Evolutionary conservation across 768 basidiomycete species (phyloP).

Genomic region (Mrakia gelida): DNA sequence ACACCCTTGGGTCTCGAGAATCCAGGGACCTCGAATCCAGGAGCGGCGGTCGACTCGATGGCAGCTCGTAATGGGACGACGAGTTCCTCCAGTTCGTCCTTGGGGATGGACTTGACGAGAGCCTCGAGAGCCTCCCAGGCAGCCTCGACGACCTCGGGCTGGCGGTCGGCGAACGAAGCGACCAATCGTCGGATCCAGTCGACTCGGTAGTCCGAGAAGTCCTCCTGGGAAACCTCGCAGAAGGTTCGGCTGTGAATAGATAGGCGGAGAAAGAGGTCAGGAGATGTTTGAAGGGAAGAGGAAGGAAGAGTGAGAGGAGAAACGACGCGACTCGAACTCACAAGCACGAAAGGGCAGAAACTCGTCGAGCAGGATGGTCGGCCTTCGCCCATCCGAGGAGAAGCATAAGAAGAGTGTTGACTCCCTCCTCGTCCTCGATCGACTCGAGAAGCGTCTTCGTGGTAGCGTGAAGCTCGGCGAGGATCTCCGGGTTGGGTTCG

Average conservation of each 20-base stretch:
- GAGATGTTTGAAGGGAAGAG: neutral
- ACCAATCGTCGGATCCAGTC: conserved; percentile 94
- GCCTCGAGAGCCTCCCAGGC: conserved; percentile 78
- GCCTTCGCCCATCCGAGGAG: conserved; percentile 86
- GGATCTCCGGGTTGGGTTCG: conserved; percentile 63
- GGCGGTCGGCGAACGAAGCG: conserved; percentile 69
- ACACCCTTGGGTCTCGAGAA: conserved; percentile 76
- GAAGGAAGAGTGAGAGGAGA: neutral
- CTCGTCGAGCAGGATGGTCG: conserved; percentile 63
- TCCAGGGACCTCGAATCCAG: conserved; percentile 63
- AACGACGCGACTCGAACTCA: neutral
- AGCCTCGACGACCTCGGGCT: conserved; percentile 57
- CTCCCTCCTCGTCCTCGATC: conserved; percentile 76
- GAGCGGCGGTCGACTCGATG: conserved; percentile 77
- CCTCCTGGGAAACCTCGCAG: conserved; percentile 76
- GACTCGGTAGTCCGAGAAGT: conserved; percentile 76
- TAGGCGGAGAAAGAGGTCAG: neutral
- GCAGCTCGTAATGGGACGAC: conserved; percentile 83
- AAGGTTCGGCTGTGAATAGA: conserved; percentile 52
- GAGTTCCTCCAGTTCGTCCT: conserved; percentile 85
- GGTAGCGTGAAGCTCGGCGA: conserved; percentile 67
- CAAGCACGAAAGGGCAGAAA: conserved; percentile 74
- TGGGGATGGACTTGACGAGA: conserved; percentile 83
- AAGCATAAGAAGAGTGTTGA: conserved; percentile 82
- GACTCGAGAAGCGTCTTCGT: conserved; percentile 69